These are phyloP conservation scores for Penicillium sumatraense DNA, from an alignment of 2,329 filamentous ascomycete species.

Conservation along the genomic window DNA sequence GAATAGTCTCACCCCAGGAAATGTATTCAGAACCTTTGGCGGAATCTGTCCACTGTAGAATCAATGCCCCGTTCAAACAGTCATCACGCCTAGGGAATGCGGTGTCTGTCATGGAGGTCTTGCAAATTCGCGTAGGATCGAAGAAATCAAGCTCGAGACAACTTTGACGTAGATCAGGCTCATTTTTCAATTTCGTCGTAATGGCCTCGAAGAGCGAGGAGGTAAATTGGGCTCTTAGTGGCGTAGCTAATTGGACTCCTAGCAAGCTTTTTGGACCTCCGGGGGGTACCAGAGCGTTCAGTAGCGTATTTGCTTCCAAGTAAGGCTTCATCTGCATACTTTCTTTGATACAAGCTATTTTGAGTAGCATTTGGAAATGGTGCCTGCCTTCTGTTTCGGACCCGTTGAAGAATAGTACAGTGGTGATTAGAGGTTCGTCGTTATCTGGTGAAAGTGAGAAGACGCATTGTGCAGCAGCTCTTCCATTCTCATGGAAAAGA, in stretches of 20 bases:
- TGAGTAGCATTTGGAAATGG: slow-evolving; percentile 40
- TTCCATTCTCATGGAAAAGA: slow-evolving; percentile 20
- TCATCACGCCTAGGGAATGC: slow-evolving; percentile 49
- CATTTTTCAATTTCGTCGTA: slow-evolving; percentile 25
- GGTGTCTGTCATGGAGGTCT: slow-evolving; percentile 37
- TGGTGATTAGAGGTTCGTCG: slow-evolving; percentile 23
- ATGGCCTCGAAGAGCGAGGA: slow-evolving; percentile 34
- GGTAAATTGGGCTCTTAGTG: slow-evolving; percentile 37
- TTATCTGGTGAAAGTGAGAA: slow-evolving; percentile 29
- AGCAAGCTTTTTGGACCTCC: slow-evolving; percentile 42
- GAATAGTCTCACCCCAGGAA: slow-evolving; percentile 40
- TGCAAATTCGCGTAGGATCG: slow-evolving; percentile 39
- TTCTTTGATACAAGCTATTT: slow-evolving; percentile 38
- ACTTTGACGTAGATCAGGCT: slow-evolving; percentile 30
- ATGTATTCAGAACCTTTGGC: slow-evolving; percentile 39
- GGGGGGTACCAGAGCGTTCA: slow-evolving; percentile 33
- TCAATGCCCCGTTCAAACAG: slow-evolving; percentile 45
- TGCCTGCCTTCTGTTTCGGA: slow-evolving; percentile 35
- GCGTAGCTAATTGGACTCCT: slow-evolving; percentile 45
- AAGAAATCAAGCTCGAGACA: slow-evolving; percentile 44
- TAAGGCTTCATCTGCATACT: slow-evolving; percentile 44
- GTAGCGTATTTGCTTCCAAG: slow-evolving; percentile 38
- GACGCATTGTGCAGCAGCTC: slow-evolving; percentile 25
- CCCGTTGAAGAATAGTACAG: slow-evolving; percentile 40
- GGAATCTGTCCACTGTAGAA: slow-evolving; percentile 42